Conservation (phyloP, 352 stramenopile species). For the Pythium chondricola region DNA sequence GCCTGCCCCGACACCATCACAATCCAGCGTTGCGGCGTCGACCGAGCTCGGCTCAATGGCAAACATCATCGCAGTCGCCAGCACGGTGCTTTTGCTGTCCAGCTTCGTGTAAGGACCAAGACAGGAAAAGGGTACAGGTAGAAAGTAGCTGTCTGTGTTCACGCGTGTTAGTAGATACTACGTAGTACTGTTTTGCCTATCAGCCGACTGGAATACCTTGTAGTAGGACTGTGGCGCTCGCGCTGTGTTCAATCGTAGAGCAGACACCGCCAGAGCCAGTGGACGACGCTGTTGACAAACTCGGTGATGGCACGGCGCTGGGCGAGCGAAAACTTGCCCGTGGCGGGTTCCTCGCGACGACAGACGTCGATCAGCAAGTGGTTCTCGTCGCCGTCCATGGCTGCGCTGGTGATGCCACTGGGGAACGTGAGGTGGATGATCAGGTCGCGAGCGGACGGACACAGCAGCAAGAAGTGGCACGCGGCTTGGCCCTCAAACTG, state of each 20-base stretch:
- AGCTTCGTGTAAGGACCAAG: too few species aligned
- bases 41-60: too few species aligned
- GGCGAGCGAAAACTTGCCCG: conserved; percentile 72
- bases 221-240: too few species aligned
- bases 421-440: conserved; percentile 84
- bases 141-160: too few species aligned
- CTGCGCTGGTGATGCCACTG: conserved; percentile 17
- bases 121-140: too few species aligned
- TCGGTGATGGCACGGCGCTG: conserved; percentile 79
- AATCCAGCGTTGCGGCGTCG: too few species aligned
- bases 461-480: conserved; percentile 77
- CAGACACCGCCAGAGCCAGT: conserved; percentile 84
- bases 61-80: too few species aligned
- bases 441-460: conserved; percentile 73
- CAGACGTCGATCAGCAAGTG: conserved; percentile 73
- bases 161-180: not conserved
- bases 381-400: conserved; percentile 12
- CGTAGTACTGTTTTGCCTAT: not conserved
- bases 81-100: too few species aligned
- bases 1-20: too few species aligned
- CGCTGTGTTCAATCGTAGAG: conserved; percentile 65
- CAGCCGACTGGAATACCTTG: not conserved
- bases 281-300: conserved; percentile 85
- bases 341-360: conserved; percentile 70
- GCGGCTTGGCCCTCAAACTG: conserved; percentile 71